phyloP scores from a whole-genome alignment of 306 rosid species.

The Prunus mume region DNA sequence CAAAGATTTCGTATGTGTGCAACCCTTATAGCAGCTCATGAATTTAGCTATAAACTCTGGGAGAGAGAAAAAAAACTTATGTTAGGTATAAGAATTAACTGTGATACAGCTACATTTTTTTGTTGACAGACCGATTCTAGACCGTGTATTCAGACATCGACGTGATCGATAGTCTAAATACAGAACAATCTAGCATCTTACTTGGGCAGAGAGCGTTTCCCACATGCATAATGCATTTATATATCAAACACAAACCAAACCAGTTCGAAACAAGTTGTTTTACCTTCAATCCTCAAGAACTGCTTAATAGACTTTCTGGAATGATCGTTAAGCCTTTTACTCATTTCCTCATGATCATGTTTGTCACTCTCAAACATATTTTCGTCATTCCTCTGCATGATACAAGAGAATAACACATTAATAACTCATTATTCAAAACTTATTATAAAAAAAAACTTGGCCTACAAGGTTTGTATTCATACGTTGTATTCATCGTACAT shows the following conservation, averaged over 20 bases:
- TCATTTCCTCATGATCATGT: neutral
- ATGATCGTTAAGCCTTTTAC: conserved; percentile 10
- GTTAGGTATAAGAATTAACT: neutral
- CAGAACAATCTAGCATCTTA: neutral
- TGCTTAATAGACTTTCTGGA: conserved; percentile 22
- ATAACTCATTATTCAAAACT: neutral
- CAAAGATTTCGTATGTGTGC: neutral
- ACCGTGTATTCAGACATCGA: neutral
- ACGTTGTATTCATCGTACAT: conserved; percentile 61
- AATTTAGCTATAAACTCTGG: conserved; percentile 54
- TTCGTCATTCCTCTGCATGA: conserved; percentile 44
- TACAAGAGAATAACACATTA: neutral
- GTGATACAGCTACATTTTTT: too few relatives aligned
- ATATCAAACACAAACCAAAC: neutral
- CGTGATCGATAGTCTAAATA: neutral
- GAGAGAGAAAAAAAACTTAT: neutral
- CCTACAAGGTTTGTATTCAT: conserved; percentile 1
- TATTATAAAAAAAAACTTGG: neutral
- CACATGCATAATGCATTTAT: neutral
- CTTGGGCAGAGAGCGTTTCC: neutral
- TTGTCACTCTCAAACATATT: conserved; percentile 33
- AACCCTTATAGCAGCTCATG: conserved; percentile 46
- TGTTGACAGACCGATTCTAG: neutral
- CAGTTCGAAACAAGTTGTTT: neutral
- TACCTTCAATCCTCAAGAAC: conserved; percentile 57